These are phyloP conservation scores for Pyrrhoderma lamaoense DNA, from an alignment of 1,284 basidiomycete genomes.

Conservation along the genomic window DNA sequence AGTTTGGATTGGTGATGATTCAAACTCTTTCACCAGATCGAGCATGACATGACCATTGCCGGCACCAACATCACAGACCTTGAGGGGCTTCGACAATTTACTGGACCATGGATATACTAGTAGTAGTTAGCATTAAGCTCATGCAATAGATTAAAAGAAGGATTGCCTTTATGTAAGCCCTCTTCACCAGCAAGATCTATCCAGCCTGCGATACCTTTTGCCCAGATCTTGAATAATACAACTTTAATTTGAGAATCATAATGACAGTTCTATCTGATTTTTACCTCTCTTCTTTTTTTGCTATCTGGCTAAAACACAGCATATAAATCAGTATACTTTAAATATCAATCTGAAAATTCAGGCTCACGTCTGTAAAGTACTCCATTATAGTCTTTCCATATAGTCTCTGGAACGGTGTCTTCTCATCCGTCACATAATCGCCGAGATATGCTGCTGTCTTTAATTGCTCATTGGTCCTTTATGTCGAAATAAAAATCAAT, in stretches of 20 bases:
- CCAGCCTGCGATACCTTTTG: constrained; percentile 26
- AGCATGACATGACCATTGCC: constrained; percentile 38
- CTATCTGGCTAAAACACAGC: constrained; percentile 13
- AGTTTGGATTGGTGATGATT: constrained; percentile 31
- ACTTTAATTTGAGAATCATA: background rate
- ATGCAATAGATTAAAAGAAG: background rate
- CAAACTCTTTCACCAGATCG: constrained; percentile 33
- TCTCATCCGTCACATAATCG: background rate
- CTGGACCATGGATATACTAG: constrained; percentile 40
- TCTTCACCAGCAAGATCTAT: constrained; percentile 20
- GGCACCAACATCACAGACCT: constrained; percentile 43
- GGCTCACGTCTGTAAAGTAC: constrained; percentile 10
- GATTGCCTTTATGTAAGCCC: constrained; percentile 21
- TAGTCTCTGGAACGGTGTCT: background rate
- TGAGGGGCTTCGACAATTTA: constrained; percentile 27
- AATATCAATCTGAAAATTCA: background rate
- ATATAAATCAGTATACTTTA: too few relatives aligned
- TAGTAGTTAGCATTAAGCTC: background rate
- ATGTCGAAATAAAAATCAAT: background rate
- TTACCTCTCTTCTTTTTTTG: constrained; percentile 5
- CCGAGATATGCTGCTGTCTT: constrained; percentile 1
- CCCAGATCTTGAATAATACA: constrained; percentile 23
- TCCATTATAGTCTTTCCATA: constrained; percentile 14
- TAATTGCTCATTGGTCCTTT: constrained; percentile 2
- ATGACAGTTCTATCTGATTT: background rate